These are phyloP conservation scores for Leishmania tarentolae DNA, from an alignment of 208 protist species.

Conservation along the genomic window DNA sequence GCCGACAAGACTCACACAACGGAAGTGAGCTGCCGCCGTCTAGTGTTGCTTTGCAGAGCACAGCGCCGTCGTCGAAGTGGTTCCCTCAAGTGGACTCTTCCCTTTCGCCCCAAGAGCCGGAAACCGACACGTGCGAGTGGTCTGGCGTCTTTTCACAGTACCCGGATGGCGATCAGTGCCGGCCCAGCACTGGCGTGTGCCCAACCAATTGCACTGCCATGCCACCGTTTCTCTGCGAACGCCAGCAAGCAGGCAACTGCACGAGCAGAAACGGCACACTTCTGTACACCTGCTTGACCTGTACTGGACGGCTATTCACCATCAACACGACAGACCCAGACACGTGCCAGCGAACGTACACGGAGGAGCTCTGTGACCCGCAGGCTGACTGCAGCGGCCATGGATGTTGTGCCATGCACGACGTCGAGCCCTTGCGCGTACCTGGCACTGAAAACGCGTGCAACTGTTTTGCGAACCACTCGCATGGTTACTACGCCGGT, in stretches of 20 bases:
- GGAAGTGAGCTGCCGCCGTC: background rate
- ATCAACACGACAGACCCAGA: constrained; percentile 28
- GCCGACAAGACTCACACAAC: background rate
- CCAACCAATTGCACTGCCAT: constrained; percentile 44
- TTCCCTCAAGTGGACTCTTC: background rate
- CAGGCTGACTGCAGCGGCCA: constrained; percentile 43
- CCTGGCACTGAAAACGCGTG: constrained; percentile 19
- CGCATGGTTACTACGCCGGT: constrained; percentile 48
- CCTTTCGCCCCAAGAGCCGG: background rate
- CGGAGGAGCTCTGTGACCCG: constrained; percentile 21
- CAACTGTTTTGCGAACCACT: constrained; percentile 45
- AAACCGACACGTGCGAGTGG: constrained; percentile 50
- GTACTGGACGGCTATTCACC: constrained; percentile 50
- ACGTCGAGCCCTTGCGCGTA: background rate
- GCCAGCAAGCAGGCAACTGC: constrained; percentile 19
- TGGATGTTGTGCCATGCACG: constrained; percentile 56
- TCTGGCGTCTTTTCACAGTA: constrained; percentile 41
- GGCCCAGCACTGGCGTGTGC: constrained; percentile 49
- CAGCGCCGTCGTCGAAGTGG: background rate
- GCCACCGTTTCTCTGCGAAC: constrained; percentile 34
- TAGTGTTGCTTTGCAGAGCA: background rate
- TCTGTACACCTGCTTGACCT: constrained; percentile 56
- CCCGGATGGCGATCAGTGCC: constrained; percentile 57
- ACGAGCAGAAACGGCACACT: constrained; percentile 14
- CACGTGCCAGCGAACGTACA: constrained; percentile 32